These are phyloP conservation scores for Crucibulum parvulum DNA, from an alignment of 1,284 basidiomycete species.

Conservation along the genomic window DNA sequence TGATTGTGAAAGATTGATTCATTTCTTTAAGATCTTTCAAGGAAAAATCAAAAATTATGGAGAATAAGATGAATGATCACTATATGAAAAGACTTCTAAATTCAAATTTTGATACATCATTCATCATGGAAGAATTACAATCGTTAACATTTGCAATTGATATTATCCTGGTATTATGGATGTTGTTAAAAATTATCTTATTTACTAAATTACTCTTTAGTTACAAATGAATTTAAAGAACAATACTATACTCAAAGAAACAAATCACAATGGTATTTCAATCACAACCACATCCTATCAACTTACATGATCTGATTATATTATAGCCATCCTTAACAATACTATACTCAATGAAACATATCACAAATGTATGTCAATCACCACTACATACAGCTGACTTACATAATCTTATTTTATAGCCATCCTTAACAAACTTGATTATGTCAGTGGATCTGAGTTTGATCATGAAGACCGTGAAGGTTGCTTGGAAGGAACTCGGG, in stretches of 20 bases:
- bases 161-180: neutral
- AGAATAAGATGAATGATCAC: neutral
- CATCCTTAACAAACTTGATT: neutral
- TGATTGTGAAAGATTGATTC: neutral
- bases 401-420: too few relatives aligned
- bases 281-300: too few relatives aligned
- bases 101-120: neutral
- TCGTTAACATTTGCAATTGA: neutral
- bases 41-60: neutral
- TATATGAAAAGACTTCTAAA: neutral
- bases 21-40: neutral
- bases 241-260: neutral
- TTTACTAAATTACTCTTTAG: neutral
- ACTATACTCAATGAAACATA: neutral
- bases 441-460: neutral
- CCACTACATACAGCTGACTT: too few relatives aligned
- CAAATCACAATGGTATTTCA: too few relatives aligned
- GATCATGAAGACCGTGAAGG: neutral
- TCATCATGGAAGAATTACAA: neutral
- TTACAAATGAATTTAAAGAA: neutral
- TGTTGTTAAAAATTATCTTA: neutral
- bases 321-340: too few relatives aligned
- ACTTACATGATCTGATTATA: too few relatives aligned
- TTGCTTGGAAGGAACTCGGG: slow-evolving; percentile 10
- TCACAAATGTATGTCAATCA: neutral